Base-by-base conservation (phyloP, 140 eudicot species). In the Ambrosia hybrid region DNA sequence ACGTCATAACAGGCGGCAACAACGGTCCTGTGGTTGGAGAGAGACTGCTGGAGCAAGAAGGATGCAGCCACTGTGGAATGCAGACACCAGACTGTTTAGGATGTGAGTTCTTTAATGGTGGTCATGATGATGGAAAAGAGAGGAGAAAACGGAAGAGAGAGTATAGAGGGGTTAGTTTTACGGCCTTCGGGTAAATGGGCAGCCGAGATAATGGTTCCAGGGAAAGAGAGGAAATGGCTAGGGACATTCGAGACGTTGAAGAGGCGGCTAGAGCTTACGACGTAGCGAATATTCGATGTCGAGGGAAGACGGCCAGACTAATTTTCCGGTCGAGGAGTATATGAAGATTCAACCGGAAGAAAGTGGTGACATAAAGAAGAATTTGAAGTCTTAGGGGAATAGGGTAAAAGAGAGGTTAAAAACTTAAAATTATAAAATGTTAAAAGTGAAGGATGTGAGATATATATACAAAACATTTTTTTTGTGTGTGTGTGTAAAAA, bases 241-340 rank as follows among this genome's bases (percentile, higher is more conserved):
- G 53, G 53, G 53, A 48, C 53, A 7, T 48, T 48, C 53, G n/a
- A 5, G 53, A 48, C 53, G 3, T 3, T 12, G 53, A 48, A 48
- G 85, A 76, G 8, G 88, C 88, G 6, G 85, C 88, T 3, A 71
- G 78, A 66, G 85, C 78, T 57, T 84, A 84, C 36, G 85, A 84
- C 49, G 30, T 63, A 13, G 78, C 81, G 16, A 67, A 73, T 11
- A 58, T 84, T 51, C 69, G 46, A 6, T 77, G 30, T 15, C 61
- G 88, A 13, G 87, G 84, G 30, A 61, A 37, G 11, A 62, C 36
- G 1, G 88, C 88, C 3, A 80, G 70, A 79, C 82, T 2, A 84
- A 84, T 65, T 84, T 84, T 39, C 82, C 79, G 1, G 61, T 76
- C 26, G 17, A 55, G 9, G 79, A 71, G 34, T 83, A 78, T 48